These are phyloP conservation scores for Nasturtium officinale DNA, from an alignment of 345 rosid genomes.

Conservation along the genomic window DNA sequence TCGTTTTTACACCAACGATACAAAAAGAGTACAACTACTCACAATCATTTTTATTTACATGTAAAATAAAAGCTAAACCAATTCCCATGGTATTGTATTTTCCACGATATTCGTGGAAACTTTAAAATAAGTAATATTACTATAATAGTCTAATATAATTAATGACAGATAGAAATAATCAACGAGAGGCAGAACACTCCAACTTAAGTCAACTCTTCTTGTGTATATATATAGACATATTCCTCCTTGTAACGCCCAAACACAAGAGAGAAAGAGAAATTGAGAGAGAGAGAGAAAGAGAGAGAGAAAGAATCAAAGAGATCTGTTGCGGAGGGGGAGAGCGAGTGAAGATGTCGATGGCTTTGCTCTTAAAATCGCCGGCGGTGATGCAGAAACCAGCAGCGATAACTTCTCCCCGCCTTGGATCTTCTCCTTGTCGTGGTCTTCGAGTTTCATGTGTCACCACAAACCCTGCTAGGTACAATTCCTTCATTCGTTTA, in stretches of 20 bases:
- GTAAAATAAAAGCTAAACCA: neutral
- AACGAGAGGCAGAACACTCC: slow-evolving; percentile 22
- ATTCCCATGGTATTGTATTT: neutral
- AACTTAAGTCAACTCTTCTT: slow-evolving; percentile 35
- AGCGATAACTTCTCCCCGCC: slow-evolving; percentile 20
- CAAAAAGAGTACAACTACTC: neutral
- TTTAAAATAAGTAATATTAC: too few relatives aligned
- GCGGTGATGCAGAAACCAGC: slow-evolving; percentile 25
- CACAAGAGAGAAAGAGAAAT: slow-evolving; percentile 24
- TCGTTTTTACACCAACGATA: neutral
- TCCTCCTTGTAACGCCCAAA: slow-evolving; percentile 35
- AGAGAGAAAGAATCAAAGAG: slow-evolving; percentile 34
- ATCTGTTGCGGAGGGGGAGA: slow-evolving; percentile 4
- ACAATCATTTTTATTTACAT: neutral
- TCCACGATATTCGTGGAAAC: too few relatives aligned
- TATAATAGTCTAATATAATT: neutral
- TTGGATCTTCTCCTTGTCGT: slow-evolving; percentile 36
- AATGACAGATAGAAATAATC: slow-evolving; percentile 2
- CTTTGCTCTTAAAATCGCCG: slow-evolving; percentile 34
- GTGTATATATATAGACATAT: slow-evolving; percentile 33
- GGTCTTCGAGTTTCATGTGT: slow-evolving; percentile 40
- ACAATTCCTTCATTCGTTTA: neutral
- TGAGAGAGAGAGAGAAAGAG: slow-evolving; percentile 31
- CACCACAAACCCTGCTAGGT: slow-evolving; percentile 33
- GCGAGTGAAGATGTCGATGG: slow-evolving; percentile 35